Percentiles rank a stretch among this genome's conserved stretches.
phyloP scores from a whole-genome alignment of 352 stramenopile species.

The Globisporangium canariense region DNA sequence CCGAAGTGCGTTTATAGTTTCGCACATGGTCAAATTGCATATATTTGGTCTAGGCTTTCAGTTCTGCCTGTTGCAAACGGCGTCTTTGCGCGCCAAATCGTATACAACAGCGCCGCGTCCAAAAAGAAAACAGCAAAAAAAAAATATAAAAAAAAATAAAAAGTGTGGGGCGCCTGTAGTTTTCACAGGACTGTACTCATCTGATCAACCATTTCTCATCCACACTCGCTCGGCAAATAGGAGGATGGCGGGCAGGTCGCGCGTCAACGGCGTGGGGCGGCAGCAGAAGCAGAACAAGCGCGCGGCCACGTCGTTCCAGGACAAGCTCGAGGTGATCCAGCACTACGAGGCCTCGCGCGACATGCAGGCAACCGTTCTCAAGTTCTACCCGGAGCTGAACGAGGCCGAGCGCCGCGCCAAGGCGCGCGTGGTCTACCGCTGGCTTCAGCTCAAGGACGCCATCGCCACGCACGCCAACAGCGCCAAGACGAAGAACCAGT shows the following conservation, averaged over 20 bases:
- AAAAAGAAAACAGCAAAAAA: too few relatives aligned
- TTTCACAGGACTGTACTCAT: too few relatives aligned
- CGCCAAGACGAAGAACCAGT: slow-evolving; percentile 17
- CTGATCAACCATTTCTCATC: too few relatives aligned
- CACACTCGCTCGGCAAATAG: too few relatives aligned
- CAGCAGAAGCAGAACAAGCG: slow-evolving; percentile 19
- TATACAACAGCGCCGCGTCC: too few relatives aligned
- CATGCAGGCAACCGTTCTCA: slow-evolving; percentile 8
- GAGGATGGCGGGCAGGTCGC: background rate
- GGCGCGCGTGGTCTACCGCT: slow-evolving; percentile 17
- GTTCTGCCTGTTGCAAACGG: too few relatives aligned
- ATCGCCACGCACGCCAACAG: slow-evolving; percentile 15
- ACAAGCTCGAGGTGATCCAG: slow-evolving; percentile 16
- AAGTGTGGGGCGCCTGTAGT: too few relatives aligned
- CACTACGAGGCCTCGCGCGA: slow-evolving; percentile 13
- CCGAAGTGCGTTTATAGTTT: too few relatives aligned
- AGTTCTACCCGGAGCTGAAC: slow-evolving; percentile 14
- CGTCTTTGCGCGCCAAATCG: too few relatives aligned
- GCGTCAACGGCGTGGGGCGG: slow-evolving; percentile 10
- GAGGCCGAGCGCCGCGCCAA: slow-evolving; percentile 11
- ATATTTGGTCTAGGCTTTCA: too few relatives aligned
- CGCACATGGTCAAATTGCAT: too few relatives aligned
- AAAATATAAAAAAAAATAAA: too few relatives aligned
- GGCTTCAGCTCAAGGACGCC: slow-evolving; percentile 10
- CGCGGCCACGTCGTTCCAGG: slow-evolving; percentile 16